Percentiles rank a stretch among this genome's conserved stretches.
phyloP scores from a whole-genome alignment of 768 basidiomycete species.

The Lactarius pseudohatsudake region DNA sequence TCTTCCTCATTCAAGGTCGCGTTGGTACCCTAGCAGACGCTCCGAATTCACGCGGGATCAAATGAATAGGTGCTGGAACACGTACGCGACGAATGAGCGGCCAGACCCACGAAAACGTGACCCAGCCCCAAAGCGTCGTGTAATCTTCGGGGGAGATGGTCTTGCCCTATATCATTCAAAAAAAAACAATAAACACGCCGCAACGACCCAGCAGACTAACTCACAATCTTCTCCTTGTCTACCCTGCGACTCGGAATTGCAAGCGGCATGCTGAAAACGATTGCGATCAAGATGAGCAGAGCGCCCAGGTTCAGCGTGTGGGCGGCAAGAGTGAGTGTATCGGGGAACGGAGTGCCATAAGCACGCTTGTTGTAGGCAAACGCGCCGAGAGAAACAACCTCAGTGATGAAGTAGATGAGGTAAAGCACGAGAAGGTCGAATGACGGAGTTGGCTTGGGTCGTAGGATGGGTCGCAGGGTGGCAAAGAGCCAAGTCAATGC shows the following conservation, averaged over 20 bases:
- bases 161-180: slow-evolving; percentile 43
- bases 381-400: slow-evolving; percentile 52
- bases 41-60: neutral
- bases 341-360: slow-evolving; percentile 44
- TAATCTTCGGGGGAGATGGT: slow-evolving; percentile 75
- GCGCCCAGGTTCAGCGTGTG: slow-evolving; percentile 46
- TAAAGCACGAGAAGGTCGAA: slow-evolving; percentile 65
- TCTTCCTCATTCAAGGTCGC: slow-evolving; percentile 68
- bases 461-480: slow-evolving; percentile 50
- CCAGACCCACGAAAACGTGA: slow-evolving; percentile 69
- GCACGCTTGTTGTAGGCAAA: slow-evolving; percentile 51
- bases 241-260: slow-evolving; percentile 56
- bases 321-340: slow-evolving; percentile 32
- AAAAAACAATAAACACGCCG: slow-evolving; percentile 1
- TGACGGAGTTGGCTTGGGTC: slow-evolving; percentile 57
- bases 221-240: slow-evolving; percentile 60
- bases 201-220: slow-evolving; percentile 32
- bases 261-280: slow-evolving; percentile 64
- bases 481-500: slow-evolving; percentile 69
- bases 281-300: slow-evolving; percentile 42
- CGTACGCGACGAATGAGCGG: slow-evolving; percentile 56
- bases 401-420: slow-evolving; percentile 45
- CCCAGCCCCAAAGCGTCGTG: slow-evolving; percentile 67
- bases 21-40: slow-evolving; percentile 37
- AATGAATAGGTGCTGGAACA: slow-evolving; percentile 7